Evolutionary conservation across 2,329 filamentous ascomycete species (phyloP), one percentile per base, ranked within the genome.

Genomic region (Leptographium lundbergii): DNA sequence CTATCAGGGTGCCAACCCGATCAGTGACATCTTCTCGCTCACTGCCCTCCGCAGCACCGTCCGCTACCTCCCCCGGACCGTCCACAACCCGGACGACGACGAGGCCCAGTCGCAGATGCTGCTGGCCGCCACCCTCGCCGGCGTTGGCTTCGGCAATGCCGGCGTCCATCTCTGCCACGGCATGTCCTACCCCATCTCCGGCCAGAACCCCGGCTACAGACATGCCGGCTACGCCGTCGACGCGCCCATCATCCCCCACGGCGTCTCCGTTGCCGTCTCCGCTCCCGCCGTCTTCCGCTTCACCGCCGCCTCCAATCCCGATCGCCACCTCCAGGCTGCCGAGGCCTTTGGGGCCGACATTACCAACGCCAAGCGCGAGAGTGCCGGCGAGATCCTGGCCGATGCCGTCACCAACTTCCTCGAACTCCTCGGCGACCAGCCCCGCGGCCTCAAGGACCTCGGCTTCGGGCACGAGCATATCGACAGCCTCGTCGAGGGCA

Each of bases 131-230:
- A 99, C 94, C 3, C 54, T 99, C 2, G 94, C 95, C 0, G 94
- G 94, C 53, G 91, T 99, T 3, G 94, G 94, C 0, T 99, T 99
- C 70, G 94, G 95, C 24, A 99, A 99, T 67, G 95, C 95, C 1
- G 94, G 95, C 56, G 94, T 99, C 2, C 94, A 99, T 74, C 77
- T 84, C 52, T 84, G 81, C 63, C 81, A 84, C 63, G 81, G 92
- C 69, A 97, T 99, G 92, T 95, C 89, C 27, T 99, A 99, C 69
- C 94, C 94, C 22, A 96, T 99, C 68, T 95, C 90, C 0, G 89
- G 91, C 34, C 91, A 96, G 70, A 99, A 99, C 70, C 89, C 89
- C 0, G 86, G 87, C 6, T 97, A 97, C 74, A 85, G 84, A 67
- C 94, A 99, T 69, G 72, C 80, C 0, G 94, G 94, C n/a, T 99